Percentiles rank a stretch among this genome's conserved stretches.
Evolutionary conservation across 441 rosid species (phyloP).

Genomic region (Daphne laureola): DNA sequence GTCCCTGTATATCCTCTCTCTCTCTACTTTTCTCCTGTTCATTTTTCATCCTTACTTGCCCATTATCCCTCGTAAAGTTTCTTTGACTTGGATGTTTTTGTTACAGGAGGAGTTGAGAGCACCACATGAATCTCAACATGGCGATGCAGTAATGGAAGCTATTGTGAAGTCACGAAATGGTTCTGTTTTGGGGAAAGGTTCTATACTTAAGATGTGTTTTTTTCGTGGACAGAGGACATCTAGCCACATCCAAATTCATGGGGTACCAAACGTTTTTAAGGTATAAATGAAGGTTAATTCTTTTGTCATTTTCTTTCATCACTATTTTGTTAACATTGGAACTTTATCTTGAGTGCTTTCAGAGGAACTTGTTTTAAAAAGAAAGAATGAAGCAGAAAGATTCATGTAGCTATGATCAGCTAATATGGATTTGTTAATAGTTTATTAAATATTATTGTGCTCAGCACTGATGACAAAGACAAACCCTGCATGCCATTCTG

Average conservation of each 20-base stretch:
- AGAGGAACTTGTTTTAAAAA: neutral
- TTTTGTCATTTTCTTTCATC: conserved; percentile 10
- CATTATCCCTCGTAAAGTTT: conserved; percentile 3
- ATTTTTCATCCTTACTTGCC: too few species aligned
- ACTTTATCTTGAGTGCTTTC: neutral
- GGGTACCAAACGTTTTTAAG: conserved; percentile 91
- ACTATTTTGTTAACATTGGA: too few species aligned
- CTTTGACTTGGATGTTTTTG: conserved; percentile 12
- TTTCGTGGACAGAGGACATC: conserved; percentile 97
- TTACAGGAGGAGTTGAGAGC: conserved; percentile 82
- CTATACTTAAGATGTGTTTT: conserved; percentile 86
- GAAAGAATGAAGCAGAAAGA: too few species aligned
- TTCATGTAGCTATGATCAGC: too few species aligned
- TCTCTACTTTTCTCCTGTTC: neutral
- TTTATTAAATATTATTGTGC: too few species aligned
- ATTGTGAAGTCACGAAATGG: conserved; percentile 81
- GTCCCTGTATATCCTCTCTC: conserved; percentile 61
- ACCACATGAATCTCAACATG: conserved; percentile 80
- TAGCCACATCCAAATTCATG: conserved; percentile 77
- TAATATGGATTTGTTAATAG: too few species aligned
- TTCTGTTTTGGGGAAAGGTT: conserved; percentile 89
- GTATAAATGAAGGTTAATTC: conserved; percentile 27
- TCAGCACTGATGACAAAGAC: too few species aligned
- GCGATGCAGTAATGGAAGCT: conserved; percentile 99
- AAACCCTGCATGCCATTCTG: too few species aligned